Evolutionary conservation across 192 early-diverging fungal genomes (phyloP).

Genomic region (Dissophora globulifera): DNA sequence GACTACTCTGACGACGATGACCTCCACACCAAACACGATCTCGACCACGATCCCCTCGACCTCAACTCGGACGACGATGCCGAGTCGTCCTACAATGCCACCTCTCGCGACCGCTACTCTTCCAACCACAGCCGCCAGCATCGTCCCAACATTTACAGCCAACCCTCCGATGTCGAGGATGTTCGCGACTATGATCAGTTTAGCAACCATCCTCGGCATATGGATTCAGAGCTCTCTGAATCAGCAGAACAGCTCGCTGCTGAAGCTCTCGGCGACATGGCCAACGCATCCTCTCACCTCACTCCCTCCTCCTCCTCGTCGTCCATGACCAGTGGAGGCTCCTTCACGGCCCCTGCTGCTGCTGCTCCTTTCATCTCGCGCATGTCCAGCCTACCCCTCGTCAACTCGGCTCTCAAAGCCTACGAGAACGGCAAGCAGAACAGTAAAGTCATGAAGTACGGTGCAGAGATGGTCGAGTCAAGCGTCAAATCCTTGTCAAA

Average conservation of each 20-base stretch:
- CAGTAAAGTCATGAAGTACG: slow-evolving; percentile 69
- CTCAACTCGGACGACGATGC: slow-evolving; percentile 25
- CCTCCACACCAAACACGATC: slow-evolving; percentile 13
- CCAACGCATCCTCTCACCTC: slow-evolving; percentile 8
- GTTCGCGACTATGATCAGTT: slow-evolving; percentile 7
- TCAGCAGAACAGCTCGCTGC: slow-evolving; percentile 40
- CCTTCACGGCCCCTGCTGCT: too few species aligned
- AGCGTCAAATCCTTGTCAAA: slow-evolving; percentile 75
- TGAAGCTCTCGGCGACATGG: slow-evolving; percentile 41
- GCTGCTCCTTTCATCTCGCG: slow-evolving; percentile 73
- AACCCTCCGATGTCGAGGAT: slow-evolving; percentile 19
- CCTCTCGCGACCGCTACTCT: background rate
- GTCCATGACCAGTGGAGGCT: too few species aligned
- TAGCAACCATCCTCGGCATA: slow-evolving; percentile 12
- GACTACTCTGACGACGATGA: slow-evolving; percentile 15
- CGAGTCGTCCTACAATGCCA: slow-evolving; percentile 3
- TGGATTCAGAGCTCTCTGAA: background rate
- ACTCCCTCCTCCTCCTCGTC: slow-evolving; percentile 5
- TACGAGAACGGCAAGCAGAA: slow-evolving; percentile 80
- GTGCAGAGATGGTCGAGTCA: slow-evolving; percentile 82
- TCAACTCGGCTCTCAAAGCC: slow-evolving; percentile 78
- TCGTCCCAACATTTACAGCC: slow-evolving; percentile 7
- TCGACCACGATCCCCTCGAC: slow-evolving; percentile 24
- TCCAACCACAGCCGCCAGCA: background rate
- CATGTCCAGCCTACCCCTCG: slow-evolving; percentile 81